A percentile compares a stretch with the other conserved stretches of the same genome.
Conservation (phyloP, 2,329 filamentous ascomycete genomes). For the Aspergillus sp. region DNA sequence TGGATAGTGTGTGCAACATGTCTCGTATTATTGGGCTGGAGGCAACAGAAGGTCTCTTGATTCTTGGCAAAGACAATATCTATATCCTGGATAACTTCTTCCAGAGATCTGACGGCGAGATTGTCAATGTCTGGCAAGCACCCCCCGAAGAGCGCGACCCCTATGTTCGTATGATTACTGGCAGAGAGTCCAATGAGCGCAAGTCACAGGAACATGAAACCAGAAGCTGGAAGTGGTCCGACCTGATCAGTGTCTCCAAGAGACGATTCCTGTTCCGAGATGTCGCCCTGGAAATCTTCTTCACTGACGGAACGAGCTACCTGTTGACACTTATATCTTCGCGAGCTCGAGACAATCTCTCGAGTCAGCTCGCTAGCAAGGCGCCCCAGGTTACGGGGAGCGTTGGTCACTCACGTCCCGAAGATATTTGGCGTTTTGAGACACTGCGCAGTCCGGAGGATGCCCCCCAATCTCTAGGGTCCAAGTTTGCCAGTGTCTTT, state of each 20-base stretch:
- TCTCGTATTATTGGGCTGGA: constrained; percentile 92
- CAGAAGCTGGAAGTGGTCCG: constrained; percentile 88
- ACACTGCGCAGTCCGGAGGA: constrained; percentile 69
- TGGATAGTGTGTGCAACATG: constrained; percentile 92
- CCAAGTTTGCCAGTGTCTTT: constrained; percentile 90
- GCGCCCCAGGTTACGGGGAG: constrained; percentile 75
- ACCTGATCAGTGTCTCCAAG: constrained; percentile 94
- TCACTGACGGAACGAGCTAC: constrained; percentile 94
- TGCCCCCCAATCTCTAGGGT: constrained; percentile 67
- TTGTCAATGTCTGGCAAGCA: constrained; percentile 94
- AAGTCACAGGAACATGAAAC: constrained; percentile 71
- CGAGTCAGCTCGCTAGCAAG: constrained; percentile 69
- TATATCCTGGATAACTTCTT: constrained; percentile 98
- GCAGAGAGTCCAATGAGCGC: constrained; percentile 63
- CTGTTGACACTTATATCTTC: constrained; percentile 80
- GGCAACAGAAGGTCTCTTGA: constrained; percentile 87
- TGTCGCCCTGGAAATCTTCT: constrained; percentile 95
- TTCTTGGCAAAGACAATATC: constrained; percentile 84
- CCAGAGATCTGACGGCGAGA: constrained; percentile 89
- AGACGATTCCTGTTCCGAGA: constrained; percentile 92
- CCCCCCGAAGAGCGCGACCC: constrained; percentile 89
- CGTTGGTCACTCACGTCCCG: constrained; percentile 68
- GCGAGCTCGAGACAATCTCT: constrained; percentile 73
- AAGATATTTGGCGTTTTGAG: constrained; percentile 90
- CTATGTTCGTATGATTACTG: constrained; percentile 90